Base-by-base conservation (phyloP, 2,329 filamentous ascomycete species). In the Scedosporium boydii region DNA sequence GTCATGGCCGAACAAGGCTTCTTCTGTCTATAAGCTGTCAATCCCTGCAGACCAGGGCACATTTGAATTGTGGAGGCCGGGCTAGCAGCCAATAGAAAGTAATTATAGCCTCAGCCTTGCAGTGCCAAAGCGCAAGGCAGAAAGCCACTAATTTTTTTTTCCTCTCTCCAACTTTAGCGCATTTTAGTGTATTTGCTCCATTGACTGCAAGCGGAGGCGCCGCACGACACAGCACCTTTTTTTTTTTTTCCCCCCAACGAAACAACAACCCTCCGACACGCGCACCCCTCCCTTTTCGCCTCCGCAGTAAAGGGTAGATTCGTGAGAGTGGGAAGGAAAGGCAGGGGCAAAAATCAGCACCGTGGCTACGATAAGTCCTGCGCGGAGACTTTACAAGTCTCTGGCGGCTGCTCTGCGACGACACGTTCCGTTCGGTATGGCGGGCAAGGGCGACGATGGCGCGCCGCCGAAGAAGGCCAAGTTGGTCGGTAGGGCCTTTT, bases 401-500 rank as follows among this genome's bases (percentile, higher is more conserved):
- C 59, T 26, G 58, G 48, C 51, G 65, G 69, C 62, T 62, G 61
- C 62, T 61, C 72, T 56, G 69, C 75, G 59, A 75, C 69, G 59
- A 38, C 6, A 27, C 51, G 29, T 41, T 9, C 29, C 48, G n/a
- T 44, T 41, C 16, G 23, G n/a, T 4, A 61, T 61, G 59, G 48
- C 59, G 59, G 46, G 21, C 16, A 51, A 44, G 23, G 29, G 21
- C 44, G 46, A 34, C 7, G 48, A 21, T n/a, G 59, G 14, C 29
- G 59, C 59, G 3, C 14, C 29, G 14, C 21, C 59, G n/a, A 21
- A 23, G n/a, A 56, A 56, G 59, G n/a, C 27, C 62, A 96, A 93
- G 73, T 78, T 96, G 23, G 85, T 89, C 68, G 95, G 95, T 0
- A 82, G 95, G 63, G 90, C 89, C 12, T 98, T 99, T 73, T 99